Percentiles rank a stretch among this genome's conserved stretches.
These are phyloP conservation scores for Eucommia ulmoides DNA, from an alignment of 257 asterid species.

Conservation along the genomic window DNA sequence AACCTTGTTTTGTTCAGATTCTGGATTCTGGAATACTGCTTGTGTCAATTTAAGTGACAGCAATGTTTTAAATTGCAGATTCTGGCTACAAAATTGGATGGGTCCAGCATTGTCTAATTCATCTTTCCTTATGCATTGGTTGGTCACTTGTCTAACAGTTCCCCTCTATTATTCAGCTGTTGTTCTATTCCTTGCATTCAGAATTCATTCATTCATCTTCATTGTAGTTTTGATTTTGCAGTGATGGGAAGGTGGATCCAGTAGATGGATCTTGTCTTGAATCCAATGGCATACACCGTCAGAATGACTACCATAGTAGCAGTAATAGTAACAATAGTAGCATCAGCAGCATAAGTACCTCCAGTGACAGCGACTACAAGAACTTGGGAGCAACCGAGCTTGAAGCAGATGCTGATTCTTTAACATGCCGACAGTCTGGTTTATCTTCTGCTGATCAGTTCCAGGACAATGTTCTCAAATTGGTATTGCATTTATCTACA, in stretches of 20 bases:
- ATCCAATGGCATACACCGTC: constrained; percentile 49
- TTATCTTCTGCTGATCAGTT: constrained; percentile 64
- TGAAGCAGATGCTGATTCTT: constrained; percentile 98
- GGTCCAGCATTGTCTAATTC: constrained; percentile 81
- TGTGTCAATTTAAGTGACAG: too few species aligned
- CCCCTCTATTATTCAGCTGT: constrained; percentile 6
- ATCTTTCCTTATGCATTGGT: constrained; percentile 78
- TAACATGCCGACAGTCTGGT: constrained; percentile 76
- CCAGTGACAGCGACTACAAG: constrained; percentile 78
- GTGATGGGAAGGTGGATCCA: constrained; percentile 52
- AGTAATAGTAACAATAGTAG: constrained; percentile 87
- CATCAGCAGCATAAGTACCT: constrained; percentile 78
- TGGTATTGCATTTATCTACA: constrained; percentile 24
- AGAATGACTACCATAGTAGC: constrained; percentile 65
- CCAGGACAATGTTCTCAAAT: constrained; percentile 46
- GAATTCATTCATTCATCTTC: constrained; percentile 1
- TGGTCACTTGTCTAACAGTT: constrained; percentile 15
- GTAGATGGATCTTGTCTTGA: constrained; percentile 55
- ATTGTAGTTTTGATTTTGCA: constrained; percentile 32
- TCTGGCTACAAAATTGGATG: constrained; percentile 98
- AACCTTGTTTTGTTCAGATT: constrained; percentile 2
- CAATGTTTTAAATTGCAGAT: constrained; percentile 38
- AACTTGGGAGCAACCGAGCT: constrained; percentile 73
- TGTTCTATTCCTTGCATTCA: not conserved
- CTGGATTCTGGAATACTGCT: too few species aligned